phyloP scores from a whole-genome alignment of 345 rosid genomes.

The Orychophragmus violaceus region DNA sequence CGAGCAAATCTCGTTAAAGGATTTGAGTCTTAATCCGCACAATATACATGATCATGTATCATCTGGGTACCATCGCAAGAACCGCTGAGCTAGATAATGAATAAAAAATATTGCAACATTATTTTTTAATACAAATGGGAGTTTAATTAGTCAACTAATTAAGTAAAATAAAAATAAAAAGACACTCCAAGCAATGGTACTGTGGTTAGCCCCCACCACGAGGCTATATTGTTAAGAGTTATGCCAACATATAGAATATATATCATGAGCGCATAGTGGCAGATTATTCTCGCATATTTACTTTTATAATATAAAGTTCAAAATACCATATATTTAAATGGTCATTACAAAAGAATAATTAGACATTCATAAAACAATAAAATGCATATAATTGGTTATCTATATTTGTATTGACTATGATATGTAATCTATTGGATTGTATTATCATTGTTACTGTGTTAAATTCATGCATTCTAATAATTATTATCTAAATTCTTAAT shows the following conservation, averaged over 20 bases:
- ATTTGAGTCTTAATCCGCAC: too few species aligned
- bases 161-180: constrained; percentile 11
- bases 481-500: too few species aligned
- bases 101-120: neutral
- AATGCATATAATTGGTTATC: neutral
- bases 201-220: constrained; percentile 32
- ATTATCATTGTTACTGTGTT: too few species aligned
- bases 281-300: constrained; percentile 15
- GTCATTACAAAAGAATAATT: neutral
- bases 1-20: too few species aligned
- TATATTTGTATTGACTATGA: too few species aligned
- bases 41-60: too few species aligned
- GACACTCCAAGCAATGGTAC: constrained; percentile 20
- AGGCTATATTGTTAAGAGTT: constrained; percentile 17
- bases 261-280: constrained; percentile 18
- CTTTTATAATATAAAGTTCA: neutral
- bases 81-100: neutral
- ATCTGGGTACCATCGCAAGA: too few species aligned
- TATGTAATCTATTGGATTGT: too few species aligned
- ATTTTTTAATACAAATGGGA: neutral
- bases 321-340: neutral
- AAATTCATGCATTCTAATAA: too few species aligned
- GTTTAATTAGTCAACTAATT: neutral
- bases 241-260: constrained; percentile 32
- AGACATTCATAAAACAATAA: neutral